Evolutionary conservation across 805 yeast species (phyloP).

Genomic region (Lipomyces spencermartinsiae): DNA sequence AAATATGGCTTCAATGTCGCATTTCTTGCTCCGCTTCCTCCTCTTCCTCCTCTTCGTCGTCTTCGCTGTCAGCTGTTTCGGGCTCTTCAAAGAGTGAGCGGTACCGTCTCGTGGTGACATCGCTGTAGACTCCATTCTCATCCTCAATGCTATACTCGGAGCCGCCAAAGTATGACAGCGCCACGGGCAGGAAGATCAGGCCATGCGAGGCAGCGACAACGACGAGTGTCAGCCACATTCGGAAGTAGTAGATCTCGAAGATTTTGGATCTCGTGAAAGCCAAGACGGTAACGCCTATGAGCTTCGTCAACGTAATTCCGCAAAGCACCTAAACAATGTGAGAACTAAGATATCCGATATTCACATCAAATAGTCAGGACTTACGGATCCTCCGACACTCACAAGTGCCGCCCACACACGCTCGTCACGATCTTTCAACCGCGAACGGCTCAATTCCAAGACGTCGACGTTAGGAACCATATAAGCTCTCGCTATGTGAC

Average conservation of each 20-base stretch:
- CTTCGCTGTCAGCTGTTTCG: constrained; percentile 16
- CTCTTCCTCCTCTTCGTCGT: not conserved
- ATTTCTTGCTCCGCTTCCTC: not conserved
- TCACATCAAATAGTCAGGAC: not conserved
- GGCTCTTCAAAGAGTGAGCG: constrained; percentile 13
- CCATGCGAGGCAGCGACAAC: constrained; percentile 80
- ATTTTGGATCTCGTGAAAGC: constrained; percentile 88
- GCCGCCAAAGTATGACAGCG: constrained; percentile 70
- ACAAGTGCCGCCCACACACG: constrained; percentile 64
- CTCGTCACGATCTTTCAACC: constrained; percentile 42
- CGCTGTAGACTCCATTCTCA: constrained; percentile 35
- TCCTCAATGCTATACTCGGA: constrained; percentile 53
- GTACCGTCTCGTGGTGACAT: constrained; percentile 8
- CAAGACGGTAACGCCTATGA: constrained; percentile 84
- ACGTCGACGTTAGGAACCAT: constrained; percentile 53
- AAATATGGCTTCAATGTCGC: too few species aligned
- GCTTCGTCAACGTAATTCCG: constrained; percentile 88
- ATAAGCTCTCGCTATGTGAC: constrained; percentile 83
- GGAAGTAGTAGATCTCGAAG: constrained; percentile 87
- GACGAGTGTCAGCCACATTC: constrained; percentile 91
- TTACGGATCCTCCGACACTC: constrained; percentile 77
- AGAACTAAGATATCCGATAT: not conserved
- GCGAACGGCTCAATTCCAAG: constrained; percentile 41
- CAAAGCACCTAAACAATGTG: constrained; percentile 59
- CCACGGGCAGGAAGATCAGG: constrained; percentile 76